Evolutionary conservation across 352 stramenopile species (phyloP).

Genomic region (Phytophthora vignae): DNA sequence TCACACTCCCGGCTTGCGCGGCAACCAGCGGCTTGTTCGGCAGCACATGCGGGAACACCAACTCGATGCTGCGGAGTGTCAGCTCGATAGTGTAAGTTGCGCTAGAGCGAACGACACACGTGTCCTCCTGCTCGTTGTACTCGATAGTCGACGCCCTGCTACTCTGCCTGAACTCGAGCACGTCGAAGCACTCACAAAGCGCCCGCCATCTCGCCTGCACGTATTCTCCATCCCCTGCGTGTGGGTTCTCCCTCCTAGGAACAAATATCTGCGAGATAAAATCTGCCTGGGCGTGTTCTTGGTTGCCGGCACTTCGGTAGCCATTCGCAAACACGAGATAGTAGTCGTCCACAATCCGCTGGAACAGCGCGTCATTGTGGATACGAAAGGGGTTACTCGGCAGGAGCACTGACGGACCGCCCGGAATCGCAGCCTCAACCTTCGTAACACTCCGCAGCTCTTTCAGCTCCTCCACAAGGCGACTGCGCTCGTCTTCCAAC

Average conservation of each 20-base stretch:
- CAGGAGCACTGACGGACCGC: background rate
- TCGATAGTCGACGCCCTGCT: slow-evolving; percentile 1
- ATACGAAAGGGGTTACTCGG: background rate
- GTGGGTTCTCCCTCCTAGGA: background rate
- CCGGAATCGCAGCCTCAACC: background rate
- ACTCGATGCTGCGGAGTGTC: slow-evolving; percentile 5
- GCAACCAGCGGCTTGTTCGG: background rate
- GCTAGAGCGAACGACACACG: slow-evolving; percentile 15
- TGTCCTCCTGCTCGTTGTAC: slow-evolving; percentile 4
- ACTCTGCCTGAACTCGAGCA: slow-evolving; percentile 21
- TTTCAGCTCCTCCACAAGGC: slow-evolving; percentile 5
- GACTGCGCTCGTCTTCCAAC: slow-evolving; percentile 9
- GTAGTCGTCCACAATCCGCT: slow-evolving; percentile 10
- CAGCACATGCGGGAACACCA: slow-evolving; percentile 21
- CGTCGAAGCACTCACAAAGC: slow-evolving; percentile 16
- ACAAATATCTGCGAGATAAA: slow-evolving; percentile 16
- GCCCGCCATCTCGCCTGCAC: slow-evolving; percentile 14
- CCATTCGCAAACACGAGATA: slow-evolving; percentile 16
- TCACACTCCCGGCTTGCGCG: background rate
- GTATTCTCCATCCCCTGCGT: background rate
- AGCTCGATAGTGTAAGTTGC: slow-evolving; percentile 22
- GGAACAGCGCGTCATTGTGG: background rate
- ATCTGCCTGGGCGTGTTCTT: background rate
- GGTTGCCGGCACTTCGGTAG: background rate
- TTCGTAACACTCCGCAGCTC: background rate